Percentiles rank a stretch among this genome's conserved stretches.
These are phyloP conservation scores for Daldinia caldariorum DNA, from an alignment of 495 filamentous ascomycete species.

Conservation along the genomic window DNA sequence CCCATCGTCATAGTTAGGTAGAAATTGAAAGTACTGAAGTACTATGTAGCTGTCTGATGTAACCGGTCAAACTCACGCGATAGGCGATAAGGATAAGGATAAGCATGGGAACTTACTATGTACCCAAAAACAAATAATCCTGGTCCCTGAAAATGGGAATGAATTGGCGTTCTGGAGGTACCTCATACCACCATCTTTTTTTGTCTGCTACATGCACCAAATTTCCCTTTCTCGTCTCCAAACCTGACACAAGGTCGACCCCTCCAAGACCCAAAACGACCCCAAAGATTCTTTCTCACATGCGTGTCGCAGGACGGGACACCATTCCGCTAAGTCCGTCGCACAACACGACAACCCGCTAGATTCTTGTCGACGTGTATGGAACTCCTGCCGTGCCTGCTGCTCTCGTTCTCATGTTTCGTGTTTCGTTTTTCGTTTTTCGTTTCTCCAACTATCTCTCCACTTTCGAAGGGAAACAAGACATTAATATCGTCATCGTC, in stretches of 20 bases:
- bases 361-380: conserved; percentile 7
- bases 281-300: not conserved
- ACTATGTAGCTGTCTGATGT: no score
- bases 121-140: conserved; percentile 14
- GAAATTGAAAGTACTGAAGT: not conserved
- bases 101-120: not conserved
- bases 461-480: not conserved
- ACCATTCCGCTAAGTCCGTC: not conserved
- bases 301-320: conserved; percentile 11
- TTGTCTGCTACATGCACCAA: not conserved
- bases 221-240: not conserved
- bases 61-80: conserved; percentile 11
- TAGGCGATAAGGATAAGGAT: conserved; percentile 26
- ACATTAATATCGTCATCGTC: not conserved
- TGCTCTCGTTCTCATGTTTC: no score
- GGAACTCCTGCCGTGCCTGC: not conserved
- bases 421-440: no score
- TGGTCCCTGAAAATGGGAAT: conserved; percentile 12
- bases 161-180: conserved; percentile 24
- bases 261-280: conserved; percentile 1
- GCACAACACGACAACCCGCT: not conserved
- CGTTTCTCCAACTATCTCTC: conserved; percentile 1
- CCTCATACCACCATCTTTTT: conserved; percentile 8
- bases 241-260: conserved; percentile 16
- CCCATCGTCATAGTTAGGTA: no score